Conservation (phyloP, 257 asterid species). For the Gentiana dahurica region DNA sequence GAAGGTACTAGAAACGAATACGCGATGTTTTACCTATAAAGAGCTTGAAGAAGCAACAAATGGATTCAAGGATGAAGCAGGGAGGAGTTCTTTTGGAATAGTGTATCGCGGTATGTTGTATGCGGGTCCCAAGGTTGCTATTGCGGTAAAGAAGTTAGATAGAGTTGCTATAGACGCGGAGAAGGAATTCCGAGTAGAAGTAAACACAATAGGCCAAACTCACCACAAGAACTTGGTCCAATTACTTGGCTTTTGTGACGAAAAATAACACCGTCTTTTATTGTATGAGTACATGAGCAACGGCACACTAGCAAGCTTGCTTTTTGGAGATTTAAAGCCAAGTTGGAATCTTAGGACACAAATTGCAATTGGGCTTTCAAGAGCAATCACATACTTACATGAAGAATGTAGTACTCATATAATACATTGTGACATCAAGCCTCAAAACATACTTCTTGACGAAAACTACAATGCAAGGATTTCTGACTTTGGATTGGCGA, state of each 20-base stretch:
- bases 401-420: constrained; percentile 29
- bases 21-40: constrained; percentile 11
- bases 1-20: background rate
- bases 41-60: constrained; percentile 21
- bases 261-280: constrained; percentile 16
- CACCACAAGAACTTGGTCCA: constrained; percentile 34
- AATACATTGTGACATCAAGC: constrained; percentile 30
- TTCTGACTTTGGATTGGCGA: constrained; percentile 34
- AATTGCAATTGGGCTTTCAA: constrained; percentile 21
- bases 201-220: constrained; percentile 26
- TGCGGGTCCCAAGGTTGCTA: background rate
- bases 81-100: constrained; percentile 25
- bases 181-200: constrained; percentile 28
- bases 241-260: constrained; percentile 22
- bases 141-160: constrained; percentile 28
- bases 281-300: constrained; percentile 31
- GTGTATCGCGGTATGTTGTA: constrained; percentile 16
- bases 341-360: constrained; percentile 21
- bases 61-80: constrained; percentile 21
- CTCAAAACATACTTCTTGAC: constrained; percentile 37
- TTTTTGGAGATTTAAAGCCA: constrained; percentile 17
- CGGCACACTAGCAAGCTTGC: constrained; percentile 21
- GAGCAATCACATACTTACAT: constrained; percentile 29
- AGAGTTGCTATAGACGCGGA: constrained; percentile 13
- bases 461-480: constrained; percentile 19